Evolutionary conservation across 192 early-diverging fungal genomes (phyloP).

Genomic region (Coemansia asiatica): DNA sequence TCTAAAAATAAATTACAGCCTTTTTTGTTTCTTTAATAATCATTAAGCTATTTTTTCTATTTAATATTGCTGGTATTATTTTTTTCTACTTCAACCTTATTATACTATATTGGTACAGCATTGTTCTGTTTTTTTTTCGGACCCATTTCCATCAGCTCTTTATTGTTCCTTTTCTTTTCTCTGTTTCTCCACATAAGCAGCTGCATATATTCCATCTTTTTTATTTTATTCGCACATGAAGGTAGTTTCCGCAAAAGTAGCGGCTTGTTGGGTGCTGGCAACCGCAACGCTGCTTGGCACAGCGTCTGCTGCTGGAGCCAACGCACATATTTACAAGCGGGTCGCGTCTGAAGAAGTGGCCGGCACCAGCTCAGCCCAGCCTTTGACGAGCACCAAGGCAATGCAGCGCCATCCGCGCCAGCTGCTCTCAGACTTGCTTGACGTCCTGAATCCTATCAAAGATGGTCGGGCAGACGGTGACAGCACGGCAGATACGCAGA

Average conservation of each 20-base stretch:
- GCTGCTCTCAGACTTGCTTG: slow-evolving; percentile 16
- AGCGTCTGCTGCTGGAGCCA: not conserved
- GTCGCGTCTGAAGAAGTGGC: not conserved
- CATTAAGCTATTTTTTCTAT: not conserved
- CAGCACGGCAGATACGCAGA: slow-evolving; percentile 7
- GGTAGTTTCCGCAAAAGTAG: slow-evolving; percentile 11
- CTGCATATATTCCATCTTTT: not conserved
- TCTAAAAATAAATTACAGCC: not conserved
- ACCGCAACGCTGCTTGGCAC: slow-evolving; percentile 13
- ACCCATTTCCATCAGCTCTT: slow-evolving; percentile 4
- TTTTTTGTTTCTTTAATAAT: not conserved
- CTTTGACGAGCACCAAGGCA: not conserved
- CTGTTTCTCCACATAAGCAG: slow-evolving; percentile 1
- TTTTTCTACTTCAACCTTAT: not conserved
- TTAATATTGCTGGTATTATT: not conserved
- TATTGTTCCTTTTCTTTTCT: not conserved
- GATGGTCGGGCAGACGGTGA: slow-evolving; percentile 4
- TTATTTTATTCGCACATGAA: slow-evolving; percentile 6
- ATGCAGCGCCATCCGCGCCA: slow-evolving; percentile 20
- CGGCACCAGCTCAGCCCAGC: not conserved
- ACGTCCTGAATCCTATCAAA: slow-evolving; percentile 7
- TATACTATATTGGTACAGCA: not conserved
- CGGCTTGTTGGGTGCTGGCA: slow-evolving; percentile 36
- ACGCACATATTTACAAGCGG: not conserved
- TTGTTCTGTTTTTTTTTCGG: not conserved